Evolutionary conservation across 73 alveolate species (phyloP), one percentile per base, ranked within the genome.

Genomic region (Symbiodinium pilosum): DNA sequence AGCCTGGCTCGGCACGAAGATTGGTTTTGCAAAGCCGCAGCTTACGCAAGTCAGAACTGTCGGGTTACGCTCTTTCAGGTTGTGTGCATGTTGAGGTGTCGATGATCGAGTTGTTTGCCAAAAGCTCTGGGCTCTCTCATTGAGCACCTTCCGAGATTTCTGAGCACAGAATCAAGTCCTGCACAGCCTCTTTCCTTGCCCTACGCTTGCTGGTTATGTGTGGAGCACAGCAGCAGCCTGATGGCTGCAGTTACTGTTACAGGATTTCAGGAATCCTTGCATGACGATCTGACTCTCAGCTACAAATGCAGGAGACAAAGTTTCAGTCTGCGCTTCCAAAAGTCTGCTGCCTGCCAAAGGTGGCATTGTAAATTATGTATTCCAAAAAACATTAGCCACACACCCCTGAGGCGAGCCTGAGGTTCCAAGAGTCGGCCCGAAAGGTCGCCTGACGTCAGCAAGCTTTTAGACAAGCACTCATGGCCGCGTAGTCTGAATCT

Each of bases 101-200:
- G 93, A 86, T 18, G 93, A 86, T 54, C 40, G 68, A 4, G 84
- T 47, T 36, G 93, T 86, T 71, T 86, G 84, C 93, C 83, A 73
- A 43, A 86, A 86, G 71, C 83, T 86, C 43, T 86, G 93, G 93
- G 83, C 54, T n/a, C 93, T 85, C 4, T 36, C 93, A 20, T 24
- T 44, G 47, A 32, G 43, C 59, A 38, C n/a, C 43, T 84, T 51
- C 71, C 42, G 92, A 84, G 39, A 32, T 5, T n/a, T 20, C 43
- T 36, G 20, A 36, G 47, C 52, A 75, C 87, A 75, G 43, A 4
- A 26, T 16, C 39, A 64, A 30, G 77, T 64, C 77, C 77, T 24
- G 77, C 77, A 64, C 77, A 64, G 77, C 2, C 30, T 64, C 71
- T 64, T 14, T 64, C 41, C 81, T 64, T 64, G 81, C 81, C 81